These are phyloP conservation scores for Candida morakotiae DNA, from an alignment of 805 yeast genomes.

Conservation along the genomic window DNA sequence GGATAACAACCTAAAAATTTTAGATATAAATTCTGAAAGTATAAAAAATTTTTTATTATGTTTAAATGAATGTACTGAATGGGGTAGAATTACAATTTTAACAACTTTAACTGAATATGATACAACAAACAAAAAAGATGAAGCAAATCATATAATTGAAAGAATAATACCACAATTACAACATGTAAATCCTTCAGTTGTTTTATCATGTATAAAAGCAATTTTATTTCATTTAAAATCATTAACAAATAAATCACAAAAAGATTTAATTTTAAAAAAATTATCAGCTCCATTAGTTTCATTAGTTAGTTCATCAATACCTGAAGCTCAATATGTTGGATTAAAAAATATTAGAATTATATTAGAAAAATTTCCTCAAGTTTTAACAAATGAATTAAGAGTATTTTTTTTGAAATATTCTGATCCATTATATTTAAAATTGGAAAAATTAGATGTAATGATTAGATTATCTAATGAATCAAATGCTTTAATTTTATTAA, in stretches of 20 bases:
- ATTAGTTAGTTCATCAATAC: conserved; percentile 72
- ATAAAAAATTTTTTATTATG: conserved; percentile 71
- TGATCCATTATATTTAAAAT: conserved; percentile 74
- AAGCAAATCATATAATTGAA: conserved; percentile 82
- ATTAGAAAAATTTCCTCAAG: conserved; percentile 80
- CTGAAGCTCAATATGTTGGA: conserved; percentile 94
- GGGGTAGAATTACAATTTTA: conserved; percentile 94
- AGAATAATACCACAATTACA: conserved; percentile 92
- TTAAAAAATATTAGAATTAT: conserved; percentile 86
- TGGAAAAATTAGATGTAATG: conserved; percentile 74
- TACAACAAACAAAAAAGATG: conserved; percentile 46
- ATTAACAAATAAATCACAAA: conserved; percentile 38
- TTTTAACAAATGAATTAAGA: conserved; percentile 73
- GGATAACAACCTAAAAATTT: conserved; percentile 34
- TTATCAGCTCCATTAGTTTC: conserved; percentile 85
- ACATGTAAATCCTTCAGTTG: conserved; percentile 96
- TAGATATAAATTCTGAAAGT: conserved; percentile 35
- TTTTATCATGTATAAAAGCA: conserved; percentile 77
- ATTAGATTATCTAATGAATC: conserved; percentile 61
- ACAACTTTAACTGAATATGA: conserved; percentile 73
- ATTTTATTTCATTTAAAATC: conserved; percentile 64
- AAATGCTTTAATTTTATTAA: conserved; percentile 55
- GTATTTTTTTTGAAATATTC: conserved; percentile 87
- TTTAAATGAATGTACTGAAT: conserved; percentile 94
- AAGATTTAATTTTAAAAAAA: conserved; percentile 53